A percentile compares a stretch with the other conserved stretches of the same genome.
phyloP scores from a whole-genome alignment of 2,329 filamentous ascomycete species.

The Pleomassaria siparia region DNA sequence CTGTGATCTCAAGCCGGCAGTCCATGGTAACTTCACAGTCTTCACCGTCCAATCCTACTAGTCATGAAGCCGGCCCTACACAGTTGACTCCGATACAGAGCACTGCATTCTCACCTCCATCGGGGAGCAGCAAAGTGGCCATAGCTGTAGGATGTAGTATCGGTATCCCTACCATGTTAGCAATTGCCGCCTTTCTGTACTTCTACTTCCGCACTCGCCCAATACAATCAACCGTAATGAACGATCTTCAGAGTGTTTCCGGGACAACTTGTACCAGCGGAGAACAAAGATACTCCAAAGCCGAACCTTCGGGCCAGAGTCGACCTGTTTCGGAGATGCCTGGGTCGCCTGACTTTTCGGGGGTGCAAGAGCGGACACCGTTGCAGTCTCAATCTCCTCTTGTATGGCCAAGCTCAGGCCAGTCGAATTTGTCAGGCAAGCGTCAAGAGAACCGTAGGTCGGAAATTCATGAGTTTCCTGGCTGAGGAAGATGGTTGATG shows the following conservation, averaged over 20 bases:
- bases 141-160: conserved; percentile 7
- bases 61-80: background rate
- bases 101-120: background rate
- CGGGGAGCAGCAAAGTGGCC: background rate
- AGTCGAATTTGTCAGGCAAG: background rate
- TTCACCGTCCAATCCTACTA: background rate
- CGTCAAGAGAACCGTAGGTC: background rate
- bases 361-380: background rate
- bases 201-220: conserved; percentile 5
- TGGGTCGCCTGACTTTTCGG: conserved; percentile 5
- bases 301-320: conserved; percentile 8
- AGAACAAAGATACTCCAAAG: conserved; percentile 8
- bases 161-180: conserved; percentile 7
- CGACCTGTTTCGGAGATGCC: background rate
- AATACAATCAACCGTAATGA: background rate
- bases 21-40: background rate
- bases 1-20: background rate
- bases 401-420: conserved; percentile 6
- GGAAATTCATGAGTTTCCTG: conserved; percentile 7
- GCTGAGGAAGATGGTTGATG: background rate
- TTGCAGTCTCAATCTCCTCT: conserved; percentile 1
- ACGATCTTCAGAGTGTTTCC: background rate
- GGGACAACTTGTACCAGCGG: background rate
- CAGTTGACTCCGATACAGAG: background rate
- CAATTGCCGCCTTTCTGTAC: conserved; percentile 2